phyloP scores from a whole-genome alignment of 2,329 filamentous ascomycete species.

The Rachicladosporium sp. region DNA sequence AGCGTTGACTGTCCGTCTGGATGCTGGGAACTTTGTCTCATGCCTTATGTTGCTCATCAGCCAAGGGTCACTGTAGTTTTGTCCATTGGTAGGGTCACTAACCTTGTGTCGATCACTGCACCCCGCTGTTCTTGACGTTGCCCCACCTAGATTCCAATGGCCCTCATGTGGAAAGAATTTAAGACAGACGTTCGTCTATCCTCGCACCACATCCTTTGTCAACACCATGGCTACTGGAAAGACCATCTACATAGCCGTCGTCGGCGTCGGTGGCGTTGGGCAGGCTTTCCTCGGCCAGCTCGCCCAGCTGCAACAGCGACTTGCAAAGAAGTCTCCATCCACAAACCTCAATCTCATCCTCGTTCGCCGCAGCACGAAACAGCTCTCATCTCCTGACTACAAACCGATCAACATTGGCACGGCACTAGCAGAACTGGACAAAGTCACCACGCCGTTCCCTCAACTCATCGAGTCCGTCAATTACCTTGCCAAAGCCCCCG shows the following conservation, averaged over 20 bases:
- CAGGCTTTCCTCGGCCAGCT: conserved; percentile 83
- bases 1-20: too few relatives aligned
- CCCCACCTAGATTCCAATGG: too few relatives aligned
- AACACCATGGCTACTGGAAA: conserved; percentile 28
- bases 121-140: too few relatives aligned
- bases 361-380: conserved; percentile 74
- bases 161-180: too few relatives aligned
- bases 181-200: too few relatives aligned
- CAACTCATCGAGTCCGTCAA: conserved; percentile 54
- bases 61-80: too few relatives aligned
- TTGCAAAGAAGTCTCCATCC: conserved; percentile 36
- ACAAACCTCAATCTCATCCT: conserved; percentile 68
- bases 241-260: conserved; percentile 35
- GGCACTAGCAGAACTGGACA: conserved; percentile 48
- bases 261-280: conserved; percentile 77
- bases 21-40: too few relatives aligned
- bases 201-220: too few relatives aligned
- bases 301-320: conserved; percentile 51
- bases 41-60: too few relatives aligned
- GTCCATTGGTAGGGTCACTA: too few relatives aligned
- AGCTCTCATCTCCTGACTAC: conserved; percentile 64
- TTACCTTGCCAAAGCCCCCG: conserved; percentile 66
- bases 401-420: conserved; percentile 51
- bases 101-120: too few relatives aligned
- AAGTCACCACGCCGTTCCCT: conserved; percentile 46